Base-by-base conservation (phyloP, 202 grass and related monocot species). In the Carex sylvatica region DNA sequence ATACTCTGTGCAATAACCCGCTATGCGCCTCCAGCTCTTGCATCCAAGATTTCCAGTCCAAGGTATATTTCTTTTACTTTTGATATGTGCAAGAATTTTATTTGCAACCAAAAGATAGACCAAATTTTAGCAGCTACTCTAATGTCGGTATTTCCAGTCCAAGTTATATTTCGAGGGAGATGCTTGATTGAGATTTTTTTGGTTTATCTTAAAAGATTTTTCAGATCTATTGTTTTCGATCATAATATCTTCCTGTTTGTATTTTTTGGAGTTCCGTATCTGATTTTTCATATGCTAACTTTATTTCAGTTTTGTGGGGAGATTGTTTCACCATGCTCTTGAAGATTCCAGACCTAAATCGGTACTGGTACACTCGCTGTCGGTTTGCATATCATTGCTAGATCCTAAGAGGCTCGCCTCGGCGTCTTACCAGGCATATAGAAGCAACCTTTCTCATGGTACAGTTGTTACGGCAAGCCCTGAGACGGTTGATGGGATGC, bases 381-480 rank as follows among this genome's bases (percentile, higher is more conserved):
- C 96, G 81, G 93, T 99, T 30, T 99, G 91, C 80, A 95, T 99
- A 92, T 96, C 93, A 30, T 89, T 99, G 71, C 78, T 96, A 83
- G 96, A 99, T 84, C 96, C 96, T 23, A 99, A 99, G 83, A 91
- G 93, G 83, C 85, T 99, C 35, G 89, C 92, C 84, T 95, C 96
- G 60, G 93, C 96, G 74, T 99, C 96, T 5, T 99, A 99, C 81
- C 91, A 99, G 64, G 89, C 93, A 88, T 99, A 95, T 85, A 89
- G 96, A 90, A 99, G 96, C 66, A 92, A 93, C 76, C 84, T 96
- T 69, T 95, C 88, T 87, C 91, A 99, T 89, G 96, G 96, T 15
- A 83, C 96, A 36, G 82, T 99, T 81, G 93, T 99, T 83, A 93
- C 91, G 75, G 96, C 91, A 64, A 95, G 93, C 90, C 93, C 93